Percentiles rank a stretch among this genome's conserved stretches.
phyloP scores from a whole-genome alignment of 176 grass and related monocot genomes.

The Phragmites australis region DNA sequence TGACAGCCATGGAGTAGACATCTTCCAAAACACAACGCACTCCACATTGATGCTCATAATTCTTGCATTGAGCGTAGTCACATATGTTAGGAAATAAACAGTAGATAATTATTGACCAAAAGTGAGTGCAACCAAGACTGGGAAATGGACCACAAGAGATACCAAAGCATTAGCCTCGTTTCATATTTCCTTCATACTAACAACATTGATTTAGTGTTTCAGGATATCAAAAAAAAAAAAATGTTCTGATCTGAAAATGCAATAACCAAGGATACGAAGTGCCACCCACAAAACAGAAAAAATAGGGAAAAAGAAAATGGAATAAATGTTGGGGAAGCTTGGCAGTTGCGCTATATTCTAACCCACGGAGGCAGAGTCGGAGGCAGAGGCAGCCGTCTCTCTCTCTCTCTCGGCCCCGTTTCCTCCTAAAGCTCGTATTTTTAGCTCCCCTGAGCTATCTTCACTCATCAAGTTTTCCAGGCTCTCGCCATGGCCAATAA shows the following conservation, averaged over 20 bases:
- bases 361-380: slow-evolving; percentile 33
- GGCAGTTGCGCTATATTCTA: slow-evolving; percentile 54
- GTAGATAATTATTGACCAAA: background rate
- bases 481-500: slow-evolving; percentile 64
- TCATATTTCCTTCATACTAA: background rate
- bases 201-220: too few relatives aligned
- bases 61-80: background rate
- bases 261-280: slow-evolving; percentile 20
- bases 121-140: background rate
- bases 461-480: slow-evolving; percentile 27
- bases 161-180: slow-evolving; percentile 3
- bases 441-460: slow-evolving; percentile 26
- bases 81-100: background rate
- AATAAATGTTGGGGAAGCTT: slow-evolving; percentile 50
- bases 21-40: background rate
- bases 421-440: slow-evolving; percentile 45
- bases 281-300: background rate
- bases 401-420: slow-evolving; percentile 31
- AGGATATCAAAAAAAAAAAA: too few relatives aligned
- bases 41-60: background rate
- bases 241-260: background rate
- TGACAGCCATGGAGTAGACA: slow-evolving; percentile 23
- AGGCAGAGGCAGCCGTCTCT: slow-evolving; percentile 25
- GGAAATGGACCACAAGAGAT: slow-evolving; percentile 3
- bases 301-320: background rate